Evolutionary conservation across 2,329 filamentous ascomycete species (phyloP), one percentile per base, ranked within the genome.

Genomic region (Nemania sp.): DNA sequence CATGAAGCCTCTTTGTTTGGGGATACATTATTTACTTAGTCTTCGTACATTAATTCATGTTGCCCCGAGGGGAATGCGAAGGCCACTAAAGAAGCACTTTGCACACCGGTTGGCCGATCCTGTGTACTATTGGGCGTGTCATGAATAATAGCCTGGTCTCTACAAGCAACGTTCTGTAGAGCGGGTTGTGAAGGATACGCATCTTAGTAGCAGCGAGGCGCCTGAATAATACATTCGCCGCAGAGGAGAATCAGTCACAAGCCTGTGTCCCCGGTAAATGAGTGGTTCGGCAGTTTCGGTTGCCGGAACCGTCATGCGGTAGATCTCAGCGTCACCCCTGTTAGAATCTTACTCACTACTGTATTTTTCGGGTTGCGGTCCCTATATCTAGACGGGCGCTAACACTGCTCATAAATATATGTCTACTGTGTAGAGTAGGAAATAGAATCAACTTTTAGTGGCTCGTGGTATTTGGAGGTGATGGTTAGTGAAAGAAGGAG

Each of bases 221-320:
- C 59, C 18, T 6, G 29, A 32, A 13, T 5, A 18, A n/a, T 54
- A 24, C 4, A 5, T 41, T 13, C 53, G n/a, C n/a, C 27, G 7
- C 20, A n/a, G n/a, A 38, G 32, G 11, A 10, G 18, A 38, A 27
- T 11, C 5, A 24, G 3, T 27, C 22, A 51, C 13, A 41, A 22
- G 13, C 29, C 29, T 32, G 29, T 13, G 3, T 7, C 35, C 60
- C 49, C 55, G 38, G 27, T 35, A 18, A 13, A 55, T 45, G 27
- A 41, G 22, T 32, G 20, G 41, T 18, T 53, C 47, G 53, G 35
- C 55, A 35, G 7, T 59, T 29, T 41, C 55, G 47, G 47, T 54
- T n/a, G 29, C 56, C 47, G 35, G 55, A 47, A 47, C 13, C 47
- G 47, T 45, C 54, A 32, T 20, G 22, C 5, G 38, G 29, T 18